These are phyloP conservation scores for Dipteronia dyeriana DNA, from an alignment of 345 rosid species.

Conservation along the genomic window DNA sequence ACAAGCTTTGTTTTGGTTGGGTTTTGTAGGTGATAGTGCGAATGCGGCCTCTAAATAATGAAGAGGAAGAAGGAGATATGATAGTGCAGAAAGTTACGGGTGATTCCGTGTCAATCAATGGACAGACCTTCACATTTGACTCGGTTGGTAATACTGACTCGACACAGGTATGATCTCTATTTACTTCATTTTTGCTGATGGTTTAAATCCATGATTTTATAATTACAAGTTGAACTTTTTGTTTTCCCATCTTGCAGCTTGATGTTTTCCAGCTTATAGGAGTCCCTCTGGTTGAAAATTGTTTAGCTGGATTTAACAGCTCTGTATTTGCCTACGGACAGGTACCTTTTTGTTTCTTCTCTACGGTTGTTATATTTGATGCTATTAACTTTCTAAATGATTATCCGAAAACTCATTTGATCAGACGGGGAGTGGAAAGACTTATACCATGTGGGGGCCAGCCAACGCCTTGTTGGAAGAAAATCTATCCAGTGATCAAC, in stretches of 20 bases:
- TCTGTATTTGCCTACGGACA: slow-evolving; percentile 99
- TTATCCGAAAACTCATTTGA: slow-evolving; percentile 22
- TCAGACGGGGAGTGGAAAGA: slow-evolving; percentile 97
- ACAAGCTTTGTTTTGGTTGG: not conserved
- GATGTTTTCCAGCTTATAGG: slow-evolving; percentile 90
- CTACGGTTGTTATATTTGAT: not conserved
- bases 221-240: slow-evolving; percentile 3
- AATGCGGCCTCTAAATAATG: slow-evolving; percentile 77
- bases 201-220: not conserved
- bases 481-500: slow-evolving; percentile 60
- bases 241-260: slow-evolving; percentile 41
- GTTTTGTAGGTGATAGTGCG: slow-evolving; percentile 73
- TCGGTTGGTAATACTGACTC: slow-evolving; percentile 76
- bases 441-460: slow-evolving; percentile 99
- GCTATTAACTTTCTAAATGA: slow-evolving; percentile 4
- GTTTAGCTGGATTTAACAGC: slow-evolving; percentile 96
- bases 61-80: slow-evolving; percentile 72
- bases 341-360: slow-evolving; percentile 41
- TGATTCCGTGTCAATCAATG: slow-evolving; percentile 70
- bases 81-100: slow-evolving; percentile 60
- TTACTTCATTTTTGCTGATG: not conserved
- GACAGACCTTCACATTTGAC: slow-evolving; percentile 85
- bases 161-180: slow-evolving; percentile 56
- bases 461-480: slow-evolving; percentile 75
- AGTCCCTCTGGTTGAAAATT: slow-evolving; percentile 88